A percentile compares a stretch with the other conserved stretches of the same genome.
These are phyloP conservation scores for Aspergillus taichungensis DNA, from an alignment of 495 filamentous ascomycete genomes.

Conservation along the genomic window DNA sequence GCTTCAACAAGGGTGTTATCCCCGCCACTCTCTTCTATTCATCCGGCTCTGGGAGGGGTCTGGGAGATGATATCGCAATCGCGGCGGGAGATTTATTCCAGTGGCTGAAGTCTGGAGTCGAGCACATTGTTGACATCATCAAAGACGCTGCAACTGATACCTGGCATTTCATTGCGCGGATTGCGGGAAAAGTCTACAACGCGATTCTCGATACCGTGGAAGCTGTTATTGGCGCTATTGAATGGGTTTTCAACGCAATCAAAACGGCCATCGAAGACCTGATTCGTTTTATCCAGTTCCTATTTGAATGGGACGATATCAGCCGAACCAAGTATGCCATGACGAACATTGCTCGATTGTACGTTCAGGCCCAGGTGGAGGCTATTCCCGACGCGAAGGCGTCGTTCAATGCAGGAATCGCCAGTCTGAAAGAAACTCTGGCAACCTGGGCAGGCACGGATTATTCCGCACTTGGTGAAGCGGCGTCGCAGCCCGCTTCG, in stretches of 20 bases:
- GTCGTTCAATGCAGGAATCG: not conserved
- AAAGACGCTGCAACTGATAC: not conserved
- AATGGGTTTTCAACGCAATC: slow-evolving; percentile 3
- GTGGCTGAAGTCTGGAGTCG: not conserved
- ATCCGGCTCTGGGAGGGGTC: too few relatives aligned
- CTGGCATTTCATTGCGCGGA: slow-evolving; percentile 1
- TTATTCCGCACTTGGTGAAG: not conserved
- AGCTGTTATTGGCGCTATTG: not conserved
- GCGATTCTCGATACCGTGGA: slow-evolving; percentile 3
- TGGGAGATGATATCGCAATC: not conserved
- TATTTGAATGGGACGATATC: slow-evolving; percentile 6
- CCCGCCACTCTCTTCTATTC: not conserved
- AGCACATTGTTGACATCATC: not conserved
- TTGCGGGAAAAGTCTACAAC: slow-evolving; percentile 1
- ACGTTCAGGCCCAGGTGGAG: not conserved
- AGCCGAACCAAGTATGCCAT: slow-evolving; percentile 2
- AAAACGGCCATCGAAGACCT: slow-evolving; percentile 1
- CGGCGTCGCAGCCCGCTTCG: not conserved
- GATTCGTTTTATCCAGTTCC: not conserved
- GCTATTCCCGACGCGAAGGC: not conserved
- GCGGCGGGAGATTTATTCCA: not conserved
- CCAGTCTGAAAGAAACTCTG: not conserved
- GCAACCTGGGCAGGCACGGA: not conserved
- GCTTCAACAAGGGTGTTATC: not conserved
- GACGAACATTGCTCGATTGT: slow-evolving; percentile 1